Evolutionary conservation across 805 yeast species (phyloP).

Genomic region (Metahyphopichia silvanorum): DNA sequence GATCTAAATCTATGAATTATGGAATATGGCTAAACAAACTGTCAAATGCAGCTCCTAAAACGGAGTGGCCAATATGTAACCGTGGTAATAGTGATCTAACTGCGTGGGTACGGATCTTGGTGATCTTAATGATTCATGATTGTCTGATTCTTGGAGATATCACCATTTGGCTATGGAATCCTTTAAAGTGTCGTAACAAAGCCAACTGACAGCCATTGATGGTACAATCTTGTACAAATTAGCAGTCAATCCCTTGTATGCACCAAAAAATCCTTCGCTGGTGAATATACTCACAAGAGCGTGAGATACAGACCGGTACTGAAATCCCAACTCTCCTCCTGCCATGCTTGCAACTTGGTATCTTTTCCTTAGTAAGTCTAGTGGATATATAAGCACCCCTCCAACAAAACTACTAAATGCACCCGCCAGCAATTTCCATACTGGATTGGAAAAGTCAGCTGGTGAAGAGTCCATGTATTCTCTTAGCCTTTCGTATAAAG

Average conservation of each 20-base stretch:
- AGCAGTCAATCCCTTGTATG: slow-evolving; percentile 73
- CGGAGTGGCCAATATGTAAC: too few relatives aligned
- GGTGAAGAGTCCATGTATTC: slow-evolving; percentile 44
- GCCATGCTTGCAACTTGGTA: slow-evolving; percentile 90
- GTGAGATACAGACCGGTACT: slow-evolving; percentile 70
- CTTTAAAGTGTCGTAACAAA: slow-evolving; percentile 72
- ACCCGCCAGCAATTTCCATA: slow-evolving; percentile 68
- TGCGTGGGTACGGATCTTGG: too few relatives aligned
- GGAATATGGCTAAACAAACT: too few relatives aligned
- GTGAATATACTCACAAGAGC: slow-evolving; percentile 69
- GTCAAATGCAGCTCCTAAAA: too few relatives aligned
- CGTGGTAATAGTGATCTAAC: too few relatives aligned
- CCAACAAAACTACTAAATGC: slow-evolving; percentile 88
- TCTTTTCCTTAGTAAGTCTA: slow-evolving; percentile 82
- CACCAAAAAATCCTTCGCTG: slow-evolving; percentile 70
- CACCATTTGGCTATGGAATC: slow-evolving; percentile 35
- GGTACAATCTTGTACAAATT: slow-evolving; percentile 89
- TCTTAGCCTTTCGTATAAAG: slow-evolving; percentile 79
- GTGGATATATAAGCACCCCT: slow-evolving; percentile 87
- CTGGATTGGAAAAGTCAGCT: slow-evolving; percentile 40
- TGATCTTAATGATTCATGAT: too few relatives aligned
- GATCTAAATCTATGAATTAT: too few relatives aligned
- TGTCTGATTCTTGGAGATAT: too few relatives aligned
- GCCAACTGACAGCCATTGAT: slow-evolving; percentile 94
- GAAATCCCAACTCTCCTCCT: slow-evolving; percentile 72